Percentiles rank a stretch among this genome's conserved stretches.
Conservation (phyloP, 805 yeast genomes). For the Metschnikowia arizonensis region DNA sequence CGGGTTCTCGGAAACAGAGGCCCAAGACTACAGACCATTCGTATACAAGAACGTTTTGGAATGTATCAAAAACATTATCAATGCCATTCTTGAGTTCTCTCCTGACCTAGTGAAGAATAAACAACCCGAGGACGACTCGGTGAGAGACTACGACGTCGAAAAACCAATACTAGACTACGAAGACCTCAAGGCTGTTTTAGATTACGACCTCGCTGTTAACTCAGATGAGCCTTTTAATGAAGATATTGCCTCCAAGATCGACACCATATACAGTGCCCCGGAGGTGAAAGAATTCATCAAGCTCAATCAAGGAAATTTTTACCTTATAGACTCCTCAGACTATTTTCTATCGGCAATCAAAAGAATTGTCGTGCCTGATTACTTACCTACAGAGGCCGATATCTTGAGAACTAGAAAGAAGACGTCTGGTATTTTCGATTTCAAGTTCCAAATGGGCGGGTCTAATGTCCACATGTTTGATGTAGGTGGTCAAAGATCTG, state of each 20-base stretch:
- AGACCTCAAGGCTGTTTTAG: constrained; percentile 44
- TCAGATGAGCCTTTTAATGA: constrained; percentile 51
- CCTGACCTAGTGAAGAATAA: constrained; percentile 32
- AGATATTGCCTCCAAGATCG: constrained; percentile 45
- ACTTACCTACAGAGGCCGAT: constrained; percentile 72
- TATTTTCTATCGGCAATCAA: constrained; percentile 68
- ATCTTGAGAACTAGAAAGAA: constrained; percentile 83
- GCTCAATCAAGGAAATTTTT: constrained; percentile 63
- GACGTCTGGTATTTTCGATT: constrained; percentile 89
- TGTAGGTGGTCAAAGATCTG: constrained; percentile 95
- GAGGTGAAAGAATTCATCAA: constrained; percentile 55
- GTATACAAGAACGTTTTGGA: constrained; percentile 76
- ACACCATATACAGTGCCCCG: constrained; percentile 51
- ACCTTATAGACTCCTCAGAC: constrained; percentile 79
- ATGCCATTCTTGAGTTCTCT: constrained; percentile 56
- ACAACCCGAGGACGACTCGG: constrained; percentile 13
- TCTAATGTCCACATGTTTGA: constrained; percentile 52
- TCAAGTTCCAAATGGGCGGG: constrained; percentile 69
- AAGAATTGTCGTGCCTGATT: constrained; percentile 56
- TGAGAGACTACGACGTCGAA: constrained; percentile 3
- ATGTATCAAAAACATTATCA: constrained; percentile 65
- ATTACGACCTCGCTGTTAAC: constrained; percentile 50
- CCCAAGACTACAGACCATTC: constrained; percentile 69
- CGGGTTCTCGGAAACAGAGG: constrained; percentile 68
- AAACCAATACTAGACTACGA: constrained; percentile 24